These are phyloP conservation scores for Sphenostylis stenocarpa DNA, from an alignment of 306 rosid genomes.

Conservation along the genomic window DNA sequence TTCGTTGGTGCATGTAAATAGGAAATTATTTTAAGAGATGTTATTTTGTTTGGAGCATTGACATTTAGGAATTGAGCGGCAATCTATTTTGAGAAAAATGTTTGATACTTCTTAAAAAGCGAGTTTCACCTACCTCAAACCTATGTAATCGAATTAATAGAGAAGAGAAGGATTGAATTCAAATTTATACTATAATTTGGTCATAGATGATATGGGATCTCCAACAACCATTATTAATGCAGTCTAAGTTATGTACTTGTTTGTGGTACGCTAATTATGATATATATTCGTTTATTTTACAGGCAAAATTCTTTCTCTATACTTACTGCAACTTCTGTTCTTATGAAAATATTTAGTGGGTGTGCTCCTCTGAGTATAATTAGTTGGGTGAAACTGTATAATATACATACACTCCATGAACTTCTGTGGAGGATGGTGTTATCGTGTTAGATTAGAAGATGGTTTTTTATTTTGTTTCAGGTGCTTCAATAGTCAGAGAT, in stretches of 20 bases:
- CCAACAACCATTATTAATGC: no score
- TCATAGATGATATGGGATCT: no score
- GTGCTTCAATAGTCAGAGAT: conserved; percentile 72
- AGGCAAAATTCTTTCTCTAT: neutral
- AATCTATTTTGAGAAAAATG: neutral
- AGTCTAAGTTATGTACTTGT: neutral
- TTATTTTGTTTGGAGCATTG: neutral
- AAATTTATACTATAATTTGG: no score
- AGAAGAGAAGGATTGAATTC: no score
- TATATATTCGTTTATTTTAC: neutral
- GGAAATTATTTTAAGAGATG: neutral
- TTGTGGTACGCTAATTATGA: neutral
- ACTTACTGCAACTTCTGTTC: neutral
- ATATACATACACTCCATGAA: neutral
- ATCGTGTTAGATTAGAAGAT: conserved; percentile 13
- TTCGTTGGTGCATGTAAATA: neutral
- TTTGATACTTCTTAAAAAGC: neutral
- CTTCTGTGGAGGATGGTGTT: conserved; percentile 1
- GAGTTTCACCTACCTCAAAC: no score
- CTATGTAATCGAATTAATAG: no score
- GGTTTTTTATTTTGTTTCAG: conserved; percentile 48
- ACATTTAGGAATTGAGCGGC: neutral
- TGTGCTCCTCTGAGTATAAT: neutral
- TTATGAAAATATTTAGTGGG: neutral
- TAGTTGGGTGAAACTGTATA: neutral